Evolutionary conservation across 306 rosid species (phyloP), one percentile per base, ranked within the genome.

Genomic region (Begonia loranthoides): DNA sequence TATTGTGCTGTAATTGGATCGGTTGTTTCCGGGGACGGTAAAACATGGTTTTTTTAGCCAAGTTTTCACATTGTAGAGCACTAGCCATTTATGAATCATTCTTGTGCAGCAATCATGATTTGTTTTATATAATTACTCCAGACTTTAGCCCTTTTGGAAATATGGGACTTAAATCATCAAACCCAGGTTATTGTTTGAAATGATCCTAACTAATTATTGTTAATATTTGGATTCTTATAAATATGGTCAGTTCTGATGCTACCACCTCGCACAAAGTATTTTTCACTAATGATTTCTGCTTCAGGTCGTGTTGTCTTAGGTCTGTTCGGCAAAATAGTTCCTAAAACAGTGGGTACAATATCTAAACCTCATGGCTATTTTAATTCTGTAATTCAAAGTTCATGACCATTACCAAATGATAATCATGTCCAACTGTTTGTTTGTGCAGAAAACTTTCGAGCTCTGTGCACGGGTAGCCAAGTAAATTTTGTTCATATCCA

Each of bases 391-490:
- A 43, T 11, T 39, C n/a, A 2, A 10, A 43, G 15, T 43, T 43
- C 15, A n/a, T 10, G 15, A 10, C 13, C n/a, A 43, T 43, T 2
- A 4, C 47, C n/a, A 12, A 12, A 50, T 34, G 48, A 57, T 64
- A 14, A 56, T 71, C 58, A 14, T 41, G 51, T 38, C 55, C 44
- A 12, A 28, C 6, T 21, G 43, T 73, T 50, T 63, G 52, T 50
- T 47, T 58, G 56, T 78, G 80, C 96, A 83, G 84, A 74, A 66
- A 87, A 87, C 65, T 87, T 87, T 50, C 84, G 90, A 59, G 90
- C 90, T 1, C 96, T 83, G 65, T 83, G 94, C 73, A 87, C 94
- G 1, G 96, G 96, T 82, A 82, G 62, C 74, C 74, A 63, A 54
- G 58, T 73, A 69, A 69, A 74, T 80, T 49, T 46, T 62, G 59